Evolutionary conservation across 768 basidiomycete genomes (phyloP).

Genomic region (Trichaptum fuscoviolaceum): DNA sequence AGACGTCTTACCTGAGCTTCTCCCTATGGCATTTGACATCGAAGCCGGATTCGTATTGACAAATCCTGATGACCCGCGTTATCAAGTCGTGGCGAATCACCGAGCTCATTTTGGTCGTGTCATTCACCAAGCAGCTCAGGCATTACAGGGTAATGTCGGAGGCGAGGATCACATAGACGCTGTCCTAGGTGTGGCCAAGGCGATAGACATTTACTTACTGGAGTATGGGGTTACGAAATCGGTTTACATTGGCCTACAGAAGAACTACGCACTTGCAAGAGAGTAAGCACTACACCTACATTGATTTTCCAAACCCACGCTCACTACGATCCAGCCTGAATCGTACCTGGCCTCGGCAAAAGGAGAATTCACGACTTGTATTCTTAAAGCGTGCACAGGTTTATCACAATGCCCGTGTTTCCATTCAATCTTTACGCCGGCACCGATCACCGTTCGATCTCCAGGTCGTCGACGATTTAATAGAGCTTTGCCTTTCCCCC

Average conservation of each 20-base stretch:
- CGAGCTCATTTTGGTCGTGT: slow-evolving; percentile 63
- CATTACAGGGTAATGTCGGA: slow-evolving; percentile 53
- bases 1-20: slow-evolving; percentile 59
- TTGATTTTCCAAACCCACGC: not conserved
- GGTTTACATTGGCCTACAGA: slow-evolving; percentile 60
- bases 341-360: slow-evolving; percentile 66
- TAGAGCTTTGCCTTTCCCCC: slow-evolving; percentile 72
- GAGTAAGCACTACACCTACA: slow-evolving; percentile 38
- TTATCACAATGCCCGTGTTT: slow-evolving; percentile 70
- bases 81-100: slow-evolving; percentile 54
- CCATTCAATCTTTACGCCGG: slow-evolving; percentile 73
- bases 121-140: slow-evolving; percentile 59
- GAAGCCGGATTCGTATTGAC: slow-evolving; percentile 70
- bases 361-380: slow-evolving; percentile 67
- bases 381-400: slow-evolving; percentile 75
- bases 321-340: slow-evolving; percentile 42
- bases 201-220: slow-evolving; percentile 71
- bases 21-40: slow-evolving; percentile 62
- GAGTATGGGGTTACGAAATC: slow-evolving; percentile 60
- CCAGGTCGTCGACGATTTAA: slow-evolving; percentile 56
- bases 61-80: slow-evolving; percentile 69
- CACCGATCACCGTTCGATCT: slow-evolving; percentile 73
- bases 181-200: slow-evolving; percentile 63
- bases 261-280: slow-evolving; percentile 55
- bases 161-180: slow-evolving; percentile 87